Evolutionary conservation across 2,329 filamentous ascomycete genomes (phyloP).

Genomic region (Alternaria alternata): DNA sequence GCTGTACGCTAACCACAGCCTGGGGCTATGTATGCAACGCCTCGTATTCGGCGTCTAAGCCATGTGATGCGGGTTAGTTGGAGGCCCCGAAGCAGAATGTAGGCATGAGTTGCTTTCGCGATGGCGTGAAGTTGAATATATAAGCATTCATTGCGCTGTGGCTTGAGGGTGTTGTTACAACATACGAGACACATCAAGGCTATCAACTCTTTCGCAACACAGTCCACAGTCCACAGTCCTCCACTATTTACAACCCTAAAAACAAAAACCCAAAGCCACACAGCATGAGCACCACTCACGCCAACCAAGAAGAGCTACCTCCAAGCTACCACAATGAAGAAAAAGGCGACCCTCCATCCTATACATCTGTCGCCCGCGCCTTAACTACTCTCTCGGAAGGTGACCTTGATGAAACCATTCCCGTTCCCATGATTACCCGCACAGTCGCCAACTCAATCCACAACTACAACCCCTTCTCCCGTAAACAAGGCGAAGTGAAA

Average conservation of each 20-base stretch:
- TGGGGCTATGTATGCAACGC: background rate
- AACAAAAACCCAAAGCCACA: background rate
- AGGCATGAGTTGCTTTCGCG: background rate
- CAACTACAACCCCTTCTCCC: constrained; percentile 23
- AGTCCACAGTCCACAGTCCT: background rate
- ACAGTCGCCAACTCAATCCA: constrained; percentile 16
- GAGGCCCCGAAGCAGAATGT: background rate
- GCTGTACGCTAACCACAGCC: background rate
- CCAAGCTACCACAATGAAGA: constrained; percentile 12
- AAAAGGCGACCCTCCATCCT: constrained; percentile 7
- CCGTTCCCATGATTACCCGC: constrained; percentile 22
- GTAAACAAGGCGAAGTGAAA: constrained; percentile 10
- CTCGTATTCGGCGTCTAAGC: background rate
- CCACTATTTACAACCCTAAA: background rate
- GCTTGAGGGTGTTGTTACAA: background rate
- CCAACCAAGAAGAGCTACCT: background rate
- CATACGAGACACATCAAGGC: background rate
- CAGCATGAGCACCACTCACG: background rate
- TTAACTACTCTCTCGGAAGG: constrained; percentile 15
- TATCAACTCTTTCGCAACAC: background rate
- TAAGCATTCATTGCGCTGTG: background rate
- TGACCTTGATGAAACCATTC: constrained; percentile 21
- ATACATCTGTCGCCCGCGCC: constrained; percentile 13
- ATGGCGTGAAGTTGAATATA: background rate
- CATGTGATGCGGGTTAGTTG: constrained; percentile 2